Percentiles rank a stretch among this genome's conserved stretches.
These are phyloP conservation scores for Hypomontagnella submonticulosa DNA, from an alignment of 495 filamentous ascomycete genomes.

Conservation along the genomic window DNA sequence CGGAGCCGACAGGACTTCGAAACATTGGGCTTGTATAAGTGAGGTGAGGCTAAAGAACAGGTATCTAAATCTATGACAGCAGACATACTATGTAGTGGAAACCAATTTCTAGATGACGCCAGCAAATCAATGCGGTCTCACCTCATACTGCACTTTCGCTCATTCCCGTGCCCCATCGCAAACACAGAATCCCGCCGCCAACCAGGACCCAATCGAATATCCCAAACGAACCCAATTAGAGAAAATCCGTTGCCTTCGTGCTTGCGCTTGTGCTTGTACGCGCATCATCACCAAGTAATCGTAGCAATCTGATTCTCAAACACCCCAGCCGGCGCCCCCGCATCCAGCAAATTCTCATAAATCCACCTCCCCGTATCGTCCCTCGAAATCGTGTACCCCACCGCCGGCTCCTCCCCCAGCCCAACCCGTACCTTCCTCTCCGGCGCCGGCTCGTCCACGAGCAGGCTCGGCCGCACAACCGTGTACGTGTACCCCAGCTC, in stretches of 20 bases:
- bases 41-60: background rate
- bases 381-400: constrained; percentile 61
- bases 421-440: constrained; percentile 52
- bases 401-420: constrained; percentile 49
- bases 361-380: constrained; percentile 56
- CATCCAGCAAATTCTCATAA: constrained; percentile 47
- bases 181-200: too few species aligned
- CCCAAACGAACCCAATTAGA: too few species aligned
- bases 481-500: constrained; percentile 49
- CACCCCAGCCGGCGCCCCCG: background rate
- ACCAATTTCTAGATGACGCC: constrained; percentile 22
- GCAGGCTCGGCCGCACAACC: constrained; percentile 58
- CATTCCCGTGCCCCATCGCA: too few species aligned
- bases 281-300: constrained; percentile 19
- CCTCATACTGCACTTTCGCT: background rate
- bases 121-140: constrained; percentile 8
- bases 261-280: too few species aligned
- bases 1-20: constrained; percentile 18
- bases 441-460: constrained; percentile 42
- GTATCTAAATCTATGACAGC: background rate
- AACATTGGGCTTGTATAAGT: constrained; percentile 13
- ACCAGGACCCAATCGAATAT: too few species aligned
- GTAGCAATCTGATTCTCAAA: constrained; percentile 29
- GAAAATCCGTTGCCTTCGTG: too few species aligned
- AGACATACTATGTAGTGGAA: background rate